Evolutionary conservation across 2,329 filamentous ascomycete species (phyloP), one percentile per base, ranked within the genome.

Genomic region (Penicillium sp.): DNA sequence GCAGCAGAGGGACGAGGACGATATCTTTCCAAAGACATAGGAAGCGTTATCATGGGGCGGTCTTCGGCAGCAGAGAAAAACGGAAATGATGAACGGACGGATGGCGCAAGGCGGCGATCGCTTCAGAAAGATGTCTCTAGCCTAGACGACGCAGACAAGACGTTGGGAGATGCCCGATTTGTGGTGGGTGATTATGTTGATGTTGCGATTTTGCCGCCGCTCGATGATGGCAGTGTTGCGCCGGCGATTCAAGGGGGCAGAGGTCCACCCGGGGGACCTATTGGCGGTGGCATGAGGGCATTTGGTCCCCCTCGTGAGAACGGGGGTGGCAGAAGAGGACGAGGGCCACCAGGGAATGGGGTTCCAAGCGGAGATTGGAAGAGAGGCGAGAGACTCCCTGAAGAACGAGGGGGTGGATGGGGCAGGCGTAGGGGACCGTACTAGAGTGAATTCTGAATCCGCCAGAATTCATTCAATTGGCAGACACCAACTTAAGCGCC

Each of bases 121-220:
- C 40, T 76, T 76, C 24, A 68, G 78, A 47, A 71, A 83, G 54
- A 79, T 79, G 7, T 3, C 16, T 52, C 24, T 14, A 12, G 43
- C 9, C 23, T n/a, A 33, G 82, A 82, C 5, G 86, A 90, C 26
- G 81, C 84, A 11, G 80, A 85, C 26, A 93, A 88, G 75, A 92
- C 89, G 8, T 74, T 97, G 30, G 80, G 80, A 38, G 90, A 95
- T 54, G 85, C 83, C 33, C 83, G 87, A 21, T 96, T 96, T 66
- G 88, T 96, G 11, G 88, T 94, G 60, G 93, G 93, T 0, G 93
- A 97, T 72, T 96, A 89, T 68, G 81, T 97, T 42, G 87, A 88
- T 57, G 93, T 90, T 69, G 89, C 90, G 5, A 86, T 96, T 59
- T 77, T 93, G 56, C 86, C 90, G 43, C 90, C 90, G 0, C 75